A percentile compares a stretch with the other conserved stretches of the same genome.
phyloP scores from a whole-genome alignment of 441 rosid genomes.

The Pelargonium fulgidum region DNA sequence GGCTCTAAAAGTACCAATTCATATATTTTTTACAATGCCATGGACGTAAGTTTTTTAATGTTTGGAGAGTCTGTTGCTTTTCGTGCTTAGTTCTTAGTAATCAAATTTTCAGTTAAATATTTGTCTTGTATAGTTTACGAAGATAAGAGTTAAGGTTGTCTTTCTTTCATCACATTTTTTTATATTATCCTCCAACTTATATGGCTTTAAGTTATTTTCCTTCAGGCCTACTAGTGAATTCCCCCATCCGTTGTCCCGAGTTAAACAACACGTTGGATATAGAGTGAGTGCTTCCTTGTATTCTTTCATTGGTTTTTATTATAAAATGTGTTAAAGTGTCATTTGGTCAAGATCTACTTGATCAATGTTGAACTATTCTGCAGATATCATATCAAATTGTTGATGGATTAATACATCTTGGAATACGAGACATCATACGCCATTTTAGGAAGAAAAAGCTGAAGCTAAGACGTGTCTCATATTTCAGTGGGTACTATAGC shows the following conservation, averaged over 20 bases:
- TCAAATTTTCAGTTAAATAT: too few relatives aligned
- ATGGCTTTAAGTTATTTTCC: background rate
- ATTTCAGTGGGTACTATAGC: constrained; percentile 32
- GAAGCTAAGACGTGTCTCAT: constrained; percentile 35
- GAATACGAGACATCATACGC: constrained; percentile 41
- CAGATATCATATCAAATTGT: constrained; percentile 48
- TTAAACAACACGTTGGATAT: constrained; percentile 33
- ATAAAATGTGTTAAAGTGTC: too few relatives aligned
- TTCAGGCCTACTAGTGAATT: constrained; percentile 43
- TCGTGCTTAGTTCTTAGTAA: background rate
- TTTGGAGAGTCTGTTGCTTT: constrained; percentile 1
- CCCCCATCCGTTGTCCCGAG: constrained; percentile 45
- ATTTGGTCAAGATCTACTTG: too few relatives aligned
- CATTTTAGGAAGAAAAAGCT: constrained; percentile 38
- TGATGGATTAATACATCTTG: constrained; percentile 38
- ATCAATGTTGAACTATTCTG: constrained; percentile 6
- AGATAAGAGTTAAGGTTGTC: too few relatives aligned
- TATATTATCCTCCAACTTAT: too few relatives aligned
- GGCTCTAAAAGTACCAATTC: constrained; percentile 36
- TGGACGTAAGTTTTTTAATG: constrained; percentile 42
- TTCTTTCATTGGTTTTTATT: too few relatives aligned
- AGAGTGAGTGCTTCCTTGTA: constrained; percentile 35
- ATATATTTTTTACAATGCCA: constrained; percentile 47
- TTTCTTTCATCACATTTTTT: too few relatives aligned
- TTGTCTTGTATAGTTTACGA: too few relatives aligned